These are phyloP conservation scores for Blastobotrys robertii DNA, from an alignment of 805 yeast genomes.

Conservation along the genomic window DNA sequence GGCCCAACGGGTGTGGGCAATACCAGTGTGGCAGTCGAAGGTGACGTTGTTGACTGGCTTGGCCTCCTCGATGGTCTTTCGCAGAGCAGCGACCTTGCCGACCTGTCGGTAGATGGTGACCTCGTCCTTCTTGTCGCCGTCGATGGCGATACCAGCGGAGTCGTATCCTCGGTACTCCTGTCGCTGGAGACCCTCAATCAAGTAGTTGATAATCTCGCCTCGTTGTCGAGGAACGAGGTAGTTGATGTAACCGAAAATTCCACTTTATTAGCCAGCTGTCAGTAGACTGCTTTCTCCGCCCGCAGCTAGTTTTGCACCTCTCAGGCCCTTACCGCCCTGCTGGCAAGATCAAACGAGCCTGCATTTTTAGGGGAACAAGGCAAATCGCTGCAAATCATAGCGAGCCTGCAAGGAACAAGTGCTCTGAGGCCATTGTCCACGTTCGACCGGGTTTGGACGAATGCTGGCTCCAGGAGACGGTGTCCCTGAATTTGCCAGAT, in stretches of 20 bases:
- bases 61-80: conserved; percentile 41
- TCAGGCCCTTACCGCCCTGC: too few species aligned
- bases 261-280: conserved; percentile 38
- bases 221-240: conserved; percentile 84
- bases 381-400: too few species aligned
- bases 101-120: conserved; percentile 70
- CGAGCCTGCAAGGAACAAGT: too few species aligned
- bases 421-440: too few species aligned
- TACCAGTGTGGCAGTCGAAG: conserved; percentile 83
- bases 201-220: conserved; percentile 84
- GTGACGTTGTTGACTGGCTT: conserved; percentile 44
- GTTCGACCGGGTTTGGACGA: too few species aligned
- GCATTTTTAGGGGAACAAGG: too few species aligned
- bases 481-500: too few species aligned
- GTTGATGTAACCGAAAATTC: conserved; percentile 97
- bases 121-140: conserved; percentile 70
- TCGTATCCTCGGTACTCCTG: conserved; percentile 98
- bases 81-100: conserved; percentile 84
- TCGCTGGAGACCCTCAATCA: conserved; percentile 64
- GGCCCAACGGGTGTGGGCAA: conserved; percentile 99
- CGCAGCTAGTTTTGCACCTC: too few species aligned
- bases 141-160: conserved; percentile 93
- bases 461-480: too few species aligned
- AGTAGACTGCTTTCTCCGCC: too few species aligned
- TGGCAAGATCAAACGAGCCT: too few species aligned